Conservation (phyloP, 2,329 filamentous ascomycete genomes). For the Nigrograna mackinnonii region DNA sequence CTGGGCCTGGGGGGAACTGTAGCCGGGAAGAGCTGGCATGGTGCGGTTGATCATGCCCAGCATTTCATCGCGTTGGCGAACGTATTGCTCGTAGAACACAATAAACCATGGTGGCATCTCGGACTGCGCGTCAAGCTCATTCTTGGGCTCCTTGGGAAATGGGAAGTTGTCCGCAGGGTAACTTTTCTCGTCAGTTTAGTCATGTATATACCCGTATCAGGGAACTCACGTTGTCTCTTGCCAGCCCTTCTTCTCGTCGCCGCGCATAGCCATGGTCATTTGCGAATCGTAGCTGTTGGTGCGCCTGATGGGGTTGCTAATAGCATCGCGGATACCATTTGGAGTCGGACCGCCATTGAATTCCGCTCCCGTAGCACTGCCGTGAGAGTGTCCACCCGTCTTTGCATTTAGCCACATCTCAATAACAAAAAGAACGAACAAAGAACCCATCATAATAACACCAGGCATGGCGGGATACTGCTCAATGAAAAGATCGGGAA, state of each 20-base stretch:
- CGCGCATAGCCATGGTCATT: constrained; percentile 36
- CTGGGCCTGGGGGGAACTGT: constrained; percentile 26
- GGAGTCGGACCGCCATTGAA: constrained; percentile 20
- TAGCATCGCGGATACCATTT: constrained; percentile 28
- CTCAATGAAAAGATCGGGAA: constrained; percentile 63
- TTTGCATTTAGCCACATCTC: constrained; percentile 66
- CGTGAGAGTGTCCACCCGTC: constrained; percentile 62
- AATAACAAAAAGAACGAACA: constrained; percentile 65
- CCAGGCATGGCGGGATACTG: constrained; percentile 65
- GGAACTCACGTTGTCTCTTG: too few relatives aligned
- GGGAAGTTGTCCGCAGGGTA: constrained; percentile 32
- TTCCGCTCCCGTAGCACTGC: constrained; percentile 55
- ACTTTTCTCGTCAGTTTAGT: constrained; percentile 30
- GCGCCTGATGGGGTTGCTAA: constrained; percentile 33
- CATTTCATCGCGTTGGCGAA: constrained; percentile 64
- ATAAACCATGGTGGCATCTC: constrained; percentile 66
- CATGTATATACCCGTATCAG: too few relatives aligned
- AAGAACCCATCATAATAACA: constrained; percentile 67
- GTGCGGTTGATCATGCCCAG: constrained; percentile 55
- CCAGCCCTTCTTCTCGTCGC: constrained; percentile 39
- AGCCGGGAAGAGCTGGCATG: constrained; percentile 33
- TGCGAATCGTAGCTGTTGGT: constrained; percentile 40
- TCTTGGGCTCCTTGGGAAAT: constrained; percentile 24
- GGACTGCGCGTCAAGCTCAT: constrained; percentile 33
- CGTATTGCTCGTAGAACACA: constrained; percentile 66